Conservation (phyloP, 352 stramenopile species). For the Pythium scleroteichum region DNA sequence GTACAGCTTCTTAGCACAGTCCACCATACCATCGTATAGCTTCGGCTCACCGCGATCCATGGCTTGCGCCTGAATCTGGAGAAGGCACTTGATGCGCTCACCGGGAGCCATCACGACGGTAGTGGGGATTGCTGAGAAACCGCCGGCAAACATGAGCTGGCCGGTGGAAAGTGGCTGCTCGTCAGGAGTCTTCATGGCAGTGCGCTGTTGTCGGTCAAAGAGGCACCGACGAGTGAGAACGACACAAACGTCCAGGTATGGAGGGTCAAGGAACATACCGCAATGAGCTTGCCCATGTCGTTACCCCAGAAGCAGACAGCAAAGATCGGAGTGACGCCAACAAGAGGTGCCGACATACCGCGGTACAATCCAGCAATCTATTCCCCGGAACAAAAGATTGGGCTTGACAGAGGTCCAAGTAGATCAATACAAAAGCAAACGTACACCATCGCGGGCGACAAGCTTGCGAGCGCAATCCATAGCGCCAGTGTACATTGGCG, state of each 20-base stretch:
- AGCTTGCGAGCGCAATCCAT: constrained; percentile 93
- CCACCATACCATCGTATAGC: constrained; percentile 94
- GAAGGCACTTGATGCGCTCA: constrained; percentile 97
- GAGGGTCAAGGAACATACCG: constrained; percentile 44
- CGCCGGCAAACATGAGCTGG: constrained; percentile 89
- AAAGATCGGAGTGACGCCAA: constrained; percentile 96
- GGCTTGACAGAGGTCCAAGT: no score
- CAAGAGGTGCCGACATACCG: constrained; percentile 94
- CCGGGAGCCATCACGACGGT: constrained; percentile 94
- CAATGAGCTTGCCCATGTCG: constrained; percentile 94
- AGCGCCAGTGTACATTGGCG: constrained; percentile 78
- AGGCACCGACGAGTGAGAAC: neutral
- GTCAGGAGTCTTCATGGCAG: constrained; percentile 54
- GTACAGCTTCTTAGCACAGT: constrained; percentile 94
- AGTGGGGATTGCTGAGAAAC: constrained; percentile 88
- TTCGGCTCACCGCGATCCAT: constrained; percentile 74
- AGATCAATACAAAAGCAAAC: constrained; percentile 7
- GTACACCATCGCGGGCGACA: constrained; percentile 90
- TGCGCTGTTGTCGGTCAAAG: constrained; percentile 41
- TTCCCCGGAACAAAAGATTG: neutral
- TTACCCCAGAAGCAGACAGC: constrained; percentile 98
- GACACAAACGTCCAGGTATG: neutral
- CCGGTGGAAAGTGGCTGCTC: constrained; percentile 68
- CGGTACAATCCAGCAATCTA: constrained; percentile 90
- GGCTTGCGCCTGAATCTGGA: constrained; percentile 90